A percentile compares a stretch with the other conserved stretches of the same genome.
Conservation (phyloP, 2,329 filamentous ascomycete species). For the Cercospora sesami region DNA sequence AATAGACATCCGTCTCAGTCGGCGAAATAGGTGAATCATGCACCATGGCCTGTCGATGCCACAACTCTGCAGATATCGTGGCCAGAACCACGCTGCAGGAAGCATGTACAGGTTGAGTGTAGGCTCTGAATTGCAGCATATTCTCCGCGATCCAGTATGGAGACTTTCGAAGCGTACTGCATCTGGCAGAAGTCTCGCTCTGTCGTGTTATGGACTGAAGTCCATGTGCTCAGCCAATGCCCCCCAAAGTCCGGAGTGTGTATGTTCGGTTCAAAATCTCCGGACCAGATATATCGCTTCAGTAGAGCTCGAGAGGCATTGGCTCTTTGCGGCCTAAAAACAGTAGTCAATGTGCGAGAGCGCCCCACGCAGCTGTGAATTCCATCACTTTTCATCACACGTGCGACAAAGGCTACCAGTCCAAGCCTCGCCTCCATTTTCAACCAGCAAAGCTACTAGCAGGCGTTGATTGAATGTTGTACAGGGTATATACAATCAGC, state of each 20-base stretch:
- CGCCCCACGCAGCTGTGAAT: neutral
- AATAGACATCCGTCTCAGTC: neutral
- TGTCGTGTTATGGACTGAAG: neutral
- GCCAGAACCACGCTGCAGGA: neutral
- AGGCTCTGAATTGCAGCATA: neutral
- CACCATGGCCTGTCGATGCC: neutral
- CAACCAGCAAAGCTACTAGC: neutral
- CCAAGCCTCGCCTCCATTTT: neutral
- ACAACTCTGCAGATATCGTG: neutral
- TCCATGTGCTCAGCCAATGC: neutral
- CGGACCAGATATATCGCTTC: neutral
- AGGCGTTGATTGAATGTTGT: slow-evolving; percentile 10
- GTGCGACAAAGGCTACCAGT: neutral
- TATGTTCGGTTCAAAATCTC: neutral
- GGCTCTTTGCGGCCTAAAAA: neutral
- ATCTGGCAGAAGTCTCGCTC: neutral
- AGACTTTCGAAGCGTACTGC: neutral
- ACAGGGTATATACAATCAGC: slow-evolving; percentile 14
- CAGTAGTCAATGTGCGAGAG: neutral
- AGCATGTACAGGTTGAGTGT: neutral
- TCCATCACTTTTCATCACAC: neutral
- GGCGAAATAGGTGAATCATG: neutral
- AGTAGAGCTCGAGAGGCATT: neutral
- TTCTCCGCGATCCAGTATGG: neutral
- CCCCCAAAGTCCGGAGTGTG: neutral